phyloP scores from a whole-genome alignment of 331 rosid species.

The Dryas integrifolia region DNA sequence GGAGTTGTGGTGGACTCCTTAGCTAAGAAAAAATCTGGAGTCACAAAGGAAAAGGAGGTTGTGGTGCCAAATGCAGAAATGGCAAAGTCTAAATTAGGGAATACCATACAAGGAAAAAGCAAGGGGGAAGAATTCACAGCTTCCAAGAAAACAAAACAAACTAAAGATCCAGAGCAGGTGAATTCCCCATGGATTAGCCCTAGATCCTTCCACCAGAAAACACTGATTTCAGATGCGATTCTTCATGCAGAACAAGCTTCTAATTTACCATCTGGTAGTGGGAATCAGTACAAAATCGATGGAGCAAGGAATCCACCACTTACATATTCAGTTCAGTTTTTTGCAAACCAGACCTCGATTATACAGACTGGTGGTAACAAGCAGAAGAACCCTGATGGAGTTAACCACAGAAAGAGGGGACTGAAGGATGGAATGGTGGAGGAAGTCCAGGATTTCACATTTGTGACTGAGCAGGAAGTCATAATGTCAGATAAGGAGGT shows the following conservation, averaged over 20 bases:
- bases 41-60: constrained; percentile 29
- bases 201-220: constrained; percentile 36
- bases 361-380: constrained; percentile 40
- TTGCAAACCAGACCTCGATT: constrained; percentile 39
- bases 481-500: constrained; percentile 38
- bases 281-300: constrained; percentile 32
- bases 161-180: constrained; percentile 36
- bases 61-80: constrained; percentile 37
- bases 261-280: constrained; percentile 40
- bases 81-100: constrained; percentile 35
- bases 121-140: constrained; percentile 39
- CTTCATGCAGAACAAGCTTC: constrained; percentile 41
- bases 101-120: constrained; percentile 32
- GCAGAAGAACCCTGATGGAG: constrained; percentile 42
- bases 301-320: constrained; percentile 42
- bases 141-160: constrained; percentile 36
- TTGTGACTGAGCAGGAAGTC: constrained; percentile 39
- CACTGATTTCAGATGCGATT: constrained; percentile 40
- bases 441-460: constrained; percentile 50
- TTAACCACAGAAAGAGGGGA: constrained; percentile 43
- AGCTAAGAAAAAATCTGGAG: constrained; percentile 25
- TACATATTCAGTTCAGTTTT: constrained; percentile 35
- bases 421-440: constrained; percentile 37
- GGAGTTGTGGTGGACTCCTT: constrained; percentile 65
- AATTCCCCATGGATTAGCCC: constrained; percentile 51